Evolutionary conservation across 75 land plant genomes (phyloP).

Genomic region (Sequoia sempervirens): DNA sequence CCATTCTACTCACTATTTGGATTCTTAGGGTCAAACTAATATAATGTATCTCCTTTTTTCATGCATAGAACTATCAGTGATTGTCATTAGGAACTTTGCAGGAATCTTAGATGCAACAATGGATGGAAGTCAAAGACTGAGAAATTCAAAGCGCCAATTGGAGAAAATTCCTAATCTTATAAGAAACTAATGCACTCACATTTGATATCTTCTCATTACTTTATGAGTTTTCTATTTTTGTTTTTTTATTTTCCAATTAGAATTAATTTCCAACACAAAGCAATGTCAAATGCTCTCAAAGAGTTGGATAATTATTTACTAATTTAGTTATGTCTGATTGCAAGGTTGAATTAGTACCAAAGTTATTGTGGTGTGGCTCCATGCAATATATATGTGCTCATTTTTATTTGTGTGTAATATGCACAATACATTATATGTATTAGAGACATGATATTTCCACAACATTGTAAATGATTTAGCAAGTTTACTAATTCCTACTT

Average conservation of each 20-base stretch:
- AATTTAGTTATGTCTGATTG: not conserved
- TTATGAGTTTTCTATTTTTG: not conserved
- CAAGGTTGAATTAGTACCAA: not conserved
- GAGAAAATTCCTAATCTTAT: slow-evolving; percentile 8
- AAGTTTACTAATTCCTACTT: no score
- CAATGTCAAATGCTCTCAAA: no score
- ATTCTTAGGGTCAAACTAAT: not conserved
- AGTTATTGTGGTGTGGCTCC: not conserved
- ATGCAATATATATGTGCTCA: no score
- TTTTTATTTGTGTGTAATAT: no score
- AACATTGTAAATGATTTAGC: no score
- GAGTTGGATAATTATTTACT: no score
- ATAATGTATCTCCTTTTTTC: not conserved
- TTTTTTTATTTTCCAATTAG: not conserved
- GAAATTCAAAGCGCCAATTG: slow-evolving; percentile 7
- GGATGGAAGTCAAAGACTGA: slow-evolving; percentile 59
- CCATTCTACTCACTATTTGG: not conserved
- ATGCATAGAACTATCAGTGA: slow-evolving; percentile 58
- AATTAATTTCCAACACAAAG: no score
- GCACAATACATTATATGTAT: no score
- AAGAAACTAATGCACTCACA: not conserved
- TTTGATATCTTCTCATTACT: not conserved
- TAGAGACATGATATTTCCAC: no score
- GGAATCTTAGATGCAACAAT: no score
- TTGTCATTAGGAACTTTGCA: slow-evolving; percentile 61